phyloP scores from a whole-genome alignment of 768 basidiomycete genomes.

The Obba rivulosa region DNA sequence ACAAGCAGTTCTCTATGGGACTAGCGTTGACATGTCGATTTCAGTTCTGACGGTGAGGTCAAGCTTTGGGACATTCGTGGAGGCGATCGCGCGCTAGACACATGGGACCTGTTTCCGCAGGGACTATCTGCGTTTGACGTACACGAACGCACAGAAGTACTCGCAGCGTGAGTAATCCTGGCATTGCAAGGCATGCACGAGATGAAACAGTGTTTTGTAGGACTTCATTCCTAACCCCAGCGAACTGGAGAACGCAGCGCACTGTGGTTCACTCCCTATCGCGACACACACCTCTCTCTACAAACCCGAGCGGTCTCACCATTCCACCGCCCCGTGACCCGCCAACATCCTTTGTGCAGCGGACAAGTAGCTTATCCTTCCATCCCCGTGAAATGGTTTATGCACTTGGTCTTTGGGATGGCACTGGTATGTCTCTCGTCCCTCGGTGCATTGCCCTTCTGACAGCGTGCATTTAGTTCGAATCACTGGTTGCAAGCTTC shows the following conservation, averaged over 20 bases:
- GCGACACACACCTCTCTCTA: slow-evolving; percentile 33
- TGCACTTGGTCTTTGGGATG: slow-evolving; percentile 69
- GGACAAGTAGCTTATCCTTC: slow-evolving; percentile 64
- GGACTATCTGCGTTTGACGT: slow-evolving; percentile 85
- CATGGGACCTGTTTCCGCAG: slow-evolving; percentile 59
- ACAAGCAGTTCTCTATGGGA: background rate
- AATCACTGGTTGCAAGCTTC: slow-evolving; percentile 53
- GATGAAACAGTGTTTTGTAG: slow-evolving; percentile 26
- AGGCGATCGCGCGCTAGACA: slow-evolving; percentile 48
- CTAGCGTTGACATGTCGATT: background rate
- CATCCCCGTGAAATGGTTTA: slow-evolving; percentile 87
- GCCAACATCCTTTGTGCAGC: slow-evolving; percentile 56
- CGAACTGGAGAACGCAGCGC: slow-evolving; percentile 64
- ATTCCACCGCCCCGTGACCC: slow-evolving; percentile 48
- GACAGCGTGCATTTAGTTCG: slow-evolving; percentile 34
- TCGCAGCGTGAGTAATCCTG: slow-evolving; percentile 64
- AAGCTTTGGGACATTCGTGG: slow-evolving; percentile 88
- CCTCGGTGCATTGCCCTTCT: background rate
- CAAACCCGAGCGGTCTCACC: slow-evolving; percentile 51
- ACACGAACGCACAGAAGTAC: slow-evolving; percentile 76
- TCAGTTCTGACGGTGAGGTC: slow-evolving; percentile 83
- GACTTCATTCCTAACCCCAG: slow-evolving; percentile 53
- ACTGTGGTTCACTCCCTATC: slow-evolving; percentile 55
- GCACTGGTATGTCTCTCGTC: slow-evolving; percentile 31
- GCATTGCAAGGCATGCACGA: background rate